Conservation (phyloP, 2,329 filamentous ascomycete species). For the Rugonectria rugulosa region DNA sequence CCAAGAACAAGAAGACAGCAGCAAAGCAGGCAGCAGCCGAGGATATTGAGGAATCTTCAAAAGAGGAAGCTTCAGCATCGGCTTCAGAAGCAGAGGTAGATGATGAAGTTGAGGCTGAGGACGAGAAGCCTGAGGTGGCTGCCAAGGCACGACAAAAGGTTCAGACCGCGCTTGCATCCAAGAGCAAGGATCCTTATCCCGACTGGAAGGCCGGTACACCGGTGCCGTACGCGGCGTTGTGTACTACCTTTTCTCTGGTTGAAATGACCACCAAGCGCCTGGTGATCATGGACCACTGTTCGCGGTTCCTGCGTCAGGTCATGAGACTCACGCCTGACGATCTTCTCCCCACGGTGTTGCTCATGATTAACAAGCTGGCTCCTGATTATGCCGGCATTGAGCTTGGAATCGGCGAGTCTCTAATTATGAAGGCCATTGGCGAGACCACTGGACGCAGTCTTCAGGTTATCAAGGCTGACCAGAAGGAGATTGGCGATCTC, state of each 20-base stretch:
- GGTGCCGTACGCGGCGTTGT: conserved; percentile 93
- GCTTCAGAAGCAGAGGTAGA: conserved; percentile 54
- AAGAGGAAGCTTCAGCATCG: conserved; percentile 42
- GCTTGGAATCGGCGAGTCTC: conserved; percentile 95
- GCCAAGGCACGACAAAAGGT: conserved; percentile 82
- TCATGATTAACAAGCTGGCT: conserved; percentile 98
- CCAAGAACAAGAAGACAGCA: conserved; percentile 26
- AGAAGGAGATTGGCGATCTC: conserved; percentile 95
- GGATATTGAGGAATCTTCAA: conserved; percentile 36
- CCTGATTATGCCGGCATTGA: conserved; percentile 97
- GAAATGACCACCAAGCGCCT: conserved; percentile 94
- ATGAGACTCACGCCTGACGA: conserved; percentile 88
- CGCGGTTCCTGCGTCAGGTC: conserved; percentile 92
- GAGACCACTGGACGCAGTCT: conserved; percentile 91
- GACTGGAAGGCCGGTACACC: conserved; percentile 92
- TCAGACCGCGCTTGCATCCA: conserved; percentile 75
- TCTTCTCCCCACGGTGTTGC: conserved; percentile 83
- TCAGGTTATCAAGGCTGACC: conserved; percentile 90
- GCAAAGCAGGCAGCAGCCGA: conserved; percentile 20
- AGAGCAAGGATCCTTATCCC: conserved; percentile 82
- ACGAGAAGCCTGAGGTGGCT: conserved; percentile 73
- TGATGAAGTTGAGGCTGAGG: conserved; percentile 57
- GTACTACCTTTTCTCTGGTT: conserved; percentile 91
- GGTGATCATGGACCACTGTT: conserved; percentile 87
- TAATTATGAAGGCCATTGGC: conserved; percentile 99